phyloP scores from a whole-genome alignment of 2,329 filamentous ascomycete species.

The Penicillium sp. region DNA sequence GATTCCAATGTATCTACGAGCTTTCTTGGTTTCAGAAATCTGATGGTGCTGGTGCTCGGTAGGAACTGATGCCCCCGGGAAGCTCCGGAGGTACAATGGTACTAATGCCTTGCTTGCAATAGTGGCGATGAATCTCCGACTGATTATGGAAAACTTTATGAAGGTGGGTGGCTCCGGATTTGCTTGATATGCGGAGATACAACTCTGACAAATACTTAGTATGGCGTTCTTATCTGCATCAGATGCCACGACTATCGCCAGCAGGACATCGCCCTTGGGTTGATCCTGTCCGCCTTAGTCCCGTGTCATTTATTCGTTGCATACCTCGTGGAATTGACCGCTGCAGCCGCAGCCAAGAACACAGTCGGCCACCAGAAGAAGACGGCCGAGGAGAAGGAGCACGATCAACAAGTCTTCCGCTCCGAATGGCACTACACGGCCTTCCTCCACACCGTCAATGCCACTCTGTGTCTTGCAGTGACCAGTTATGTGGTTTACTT shows the following conservation, averaged over 20 bases:
- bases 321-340: slow-evolving; percentile 80
- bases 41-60: slow-evolving; percentile 92
- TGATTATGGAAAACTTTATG: slow-evolving; percentile 95
- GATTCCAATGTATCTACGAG: slow-evolving; percentile 70
- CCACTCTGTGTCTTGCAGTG: slow-evolving; percentile 71
- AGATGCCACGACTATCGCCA: slow-evolving; percentile 80
- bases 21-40: slow-evolving; percentile 88
- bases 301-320: slow-evolving; percentile 87
- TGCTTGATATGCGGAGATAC: not conserved
- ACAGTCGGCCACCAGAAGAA: slow-evolving; percentile 58
- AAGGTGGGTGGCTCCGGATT: slow-evolving; percentile 54
- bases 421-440: slow-evolving; percentile 76
- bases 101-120: slow-evolving; percentile 7
- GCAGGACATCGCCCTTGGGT: slow-evolving; percentile 69
- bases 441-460: slow-evolving; percentile 75
- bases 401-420: slow-evolving; percentile 60
- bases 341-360: slow-evolving; percentile 70
- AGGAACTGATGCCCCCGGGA: slow-evolving; percentile 27
- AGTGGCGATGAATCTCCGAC: slow-evolving; percentile 88
- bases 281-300: slow-evolving; percentile 76
- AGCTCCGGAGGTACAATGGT: slow-evolving; percentile 5
- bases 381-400: slow-evolving; percentile 54
- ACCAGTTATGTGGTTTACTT: slow-evolving; percentile 86
- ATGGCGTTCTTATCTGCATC: slow-evolving; percentile 89
- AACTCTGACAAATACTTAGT: slow-evolving; percentile 50